phyloP scores from a whole-genome alignment of 2,329 filamentous ascomycete species.

The Pseudopyricularia javanii region DNA sequence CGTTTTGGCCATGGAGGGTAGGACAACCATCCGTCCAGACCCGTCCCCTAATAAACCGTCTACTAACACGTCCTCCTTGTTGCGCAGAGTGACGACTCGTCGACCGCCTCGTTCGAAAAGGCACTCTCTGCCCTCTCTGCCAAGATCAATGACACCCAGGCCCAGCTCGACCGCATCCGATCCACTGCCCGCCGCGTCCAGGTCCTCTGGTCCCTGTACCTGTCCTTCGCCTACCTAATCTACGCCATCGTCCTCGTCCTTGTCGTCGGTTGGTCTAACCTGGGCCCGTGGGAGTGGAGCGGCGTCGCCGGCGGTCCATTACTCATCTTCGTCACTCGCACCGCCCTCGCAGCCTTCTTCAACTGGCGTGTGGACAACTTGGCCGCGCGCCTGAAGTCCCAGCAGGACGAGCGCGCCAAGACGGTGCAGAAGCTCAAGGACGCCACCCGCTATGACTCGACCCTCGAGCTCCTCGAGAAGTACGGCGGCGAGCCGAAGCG shows the following conservation, averaged over 20 bases:
- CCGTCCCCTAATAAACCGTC: background rate
- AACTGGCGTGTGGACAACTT: conserved; percentile 67
- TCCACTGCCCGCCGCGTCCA: conserved; percentile 65
- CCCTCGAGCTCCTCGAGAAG: conserved; percentile 83
- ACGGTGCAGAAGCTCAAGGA: conserved; percentile 93
- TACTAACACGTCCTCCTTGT: background rate
- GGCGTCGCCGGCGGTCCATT: conserved; percentile 68
- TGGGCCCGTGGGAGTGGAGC: conserved; percentile 66
- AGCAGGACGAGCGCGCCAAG: conserved; percentile 66
- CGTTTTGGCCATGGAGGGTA: conserved; percentile 54
- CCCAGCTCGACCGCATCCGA: conserved; percentile 61
- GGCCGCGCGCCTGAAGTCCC: conserved; percentile 56
- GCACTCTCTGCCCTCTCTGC: conserved; percentile 67
- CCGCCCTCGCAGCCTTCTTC: conserved; percentile 57
- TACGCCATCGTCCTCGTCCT: conserved; percentile 71
- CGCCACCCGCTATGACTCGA: conserved; percentile 93
- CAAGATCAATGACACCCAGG: conserved; percentile 67
- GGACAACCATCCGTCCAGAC: conserved; percentile 10
- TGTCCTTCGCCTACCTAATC: conserved; percentile 80
- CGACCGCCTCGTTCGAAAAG: conserved; percentile 88
- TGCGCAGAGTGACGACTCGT: conserved; percentile 59
- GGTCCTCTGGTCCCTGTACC: conserved; percentile 82
- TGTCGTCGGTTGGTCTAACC: conserved; percentile 72
- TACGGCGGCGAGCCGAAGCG: conserved; percentile 57
- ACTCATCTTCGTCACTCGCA: conserved; percentile 67